Percentiles rank a stretch among this genome's conserved stretches.
Evolutionary conservation across 2,329 filamentous ascomycete species (phyloP).

Genomic region (Ascochyta lentis): DNA sequence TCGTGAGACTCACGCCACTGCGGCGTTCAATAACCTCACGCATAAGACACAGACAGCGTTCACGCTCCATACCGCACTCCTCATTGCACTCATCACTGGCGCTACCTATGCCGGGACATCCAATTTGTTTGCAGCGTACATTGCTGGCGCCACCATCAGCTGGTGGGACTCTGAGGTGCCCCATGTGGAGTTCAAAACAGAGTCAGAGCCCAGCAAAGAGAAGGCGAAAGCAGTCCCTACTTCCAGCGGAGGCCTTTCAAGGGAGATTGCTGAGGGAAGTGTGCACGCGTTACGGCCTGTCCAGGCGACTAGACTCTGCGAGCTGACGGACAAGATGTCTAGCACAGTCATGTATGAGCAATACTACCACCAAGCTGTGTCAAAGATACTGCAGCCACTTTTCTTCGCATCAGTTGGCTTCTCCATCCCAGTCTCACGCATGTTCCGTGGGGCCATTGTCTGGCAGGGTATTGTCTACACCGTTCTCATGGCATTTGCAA

Average conservation of each 20-base stretch:
- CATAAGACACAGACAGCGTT: constrained; percentile 49
- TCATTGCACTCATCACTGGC: constrained; percentile 59
- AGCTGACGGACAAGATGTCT: constrained; percentile 15
- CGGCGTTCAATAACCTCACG: constrained; percentile 35
- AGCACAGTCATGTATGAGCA: constrained; percentile 51
- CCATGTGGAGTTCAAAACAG: constrained; percentile 21
- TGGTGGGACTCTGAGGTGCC: constrained; percentile 63
- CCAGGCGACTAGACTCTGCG: background rate
- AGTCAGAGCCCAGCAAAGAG: background rate
- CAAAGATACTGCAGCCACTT: constrained; percentile 69
- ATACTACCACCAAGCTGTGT: constrained; percentile 56
- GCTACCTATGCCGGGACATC: constrained; percentile 69
- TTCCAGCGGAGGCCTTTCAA: background rate
- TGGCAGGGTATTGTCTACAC: constrained; percentile 79
- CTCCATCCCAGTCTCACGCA: constrained; percentile 73
- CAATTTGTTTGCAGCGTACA: constrained; percentile 67
- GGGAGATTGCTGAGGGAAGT: background rate
- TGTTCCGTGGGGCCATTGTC: constrained; percentile 69
- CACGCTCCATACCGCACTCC: constrained; percentile 56
- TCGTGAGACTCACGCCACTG: constrained; percentile 30
- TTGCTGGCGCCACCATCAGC: constrained; percentile 62
- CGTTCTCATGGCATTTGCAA: constrained; percentile 68
- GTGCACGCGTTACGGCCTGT: background rate
- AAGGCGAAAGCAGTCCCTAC: background rate
- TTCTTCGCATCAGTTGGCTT: constrained; percentile 82